Conservation (phyloP, 495 filamentous ascomycete species). For the Trichoderma asperelloides region DNA sequence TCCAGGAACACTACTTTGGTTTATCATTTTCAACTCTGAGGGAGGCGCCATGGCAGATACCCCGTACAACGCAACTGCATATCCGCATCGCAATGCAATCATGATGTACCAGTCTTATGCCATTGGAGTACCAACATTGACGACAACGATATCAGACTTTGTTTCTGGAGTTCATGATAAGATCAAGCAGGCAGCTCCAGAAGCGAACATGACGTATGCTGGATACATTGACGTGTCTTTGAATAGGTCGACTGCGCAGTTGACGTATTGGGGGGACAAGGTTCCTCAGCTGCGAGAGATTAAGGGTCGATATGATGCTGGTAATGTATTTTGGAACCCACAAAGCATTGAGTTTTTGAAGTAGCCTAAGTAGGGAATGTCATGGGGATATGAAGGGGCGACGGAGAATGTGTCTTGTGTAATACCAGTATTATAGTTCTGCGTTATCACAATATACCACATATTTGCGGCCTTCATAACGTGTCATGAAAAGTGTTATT, state of each 20-base stretch:
- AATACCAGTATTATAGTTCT: not conserved
- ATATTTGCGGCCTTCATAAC: too few relatives aligned
- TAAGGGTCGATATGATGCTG: conserved; percentile 48
- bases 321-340: conserved; percentile 53
- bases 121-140: conserved; percentile 37
- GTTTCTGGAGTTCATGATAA: conserved; percentile 40
- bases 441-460: too few relatives aligned
- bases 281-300: conserved; percentile 38
- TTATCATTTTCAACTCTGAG: conserved; percentile 45
- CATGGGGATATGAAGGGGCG: not conserved
- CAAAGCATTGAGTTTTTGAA: conserved; percentile 39
- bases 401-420: not conserved
- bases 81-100: conserved; percentile 48
- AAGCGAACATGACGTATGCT: conserved; percentile 48
- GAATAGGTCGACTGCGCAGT: conserved; percentile 32
- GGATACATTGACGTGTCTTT: conserved; percentile 64
- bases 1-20: conserved; percentile 45
- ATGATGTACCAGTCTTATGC: conserved; percentile 52
- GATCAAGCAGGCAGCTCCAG: conserved; percentile 18
- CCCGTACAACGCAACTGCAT: conserved; percentile 41
- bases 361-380: not conserved
- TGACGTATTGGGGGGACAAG: conserved; percentile 49
- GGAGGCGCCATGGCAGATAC: conserved; percentile 45
- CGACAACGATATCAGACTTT: conserved; percentile 32
- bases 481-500: too few relatives aligned